Evolutionary conservation across 805 yeast genomes (phyloP).

Genomic region (Ogataea glucozyma): DNA sequence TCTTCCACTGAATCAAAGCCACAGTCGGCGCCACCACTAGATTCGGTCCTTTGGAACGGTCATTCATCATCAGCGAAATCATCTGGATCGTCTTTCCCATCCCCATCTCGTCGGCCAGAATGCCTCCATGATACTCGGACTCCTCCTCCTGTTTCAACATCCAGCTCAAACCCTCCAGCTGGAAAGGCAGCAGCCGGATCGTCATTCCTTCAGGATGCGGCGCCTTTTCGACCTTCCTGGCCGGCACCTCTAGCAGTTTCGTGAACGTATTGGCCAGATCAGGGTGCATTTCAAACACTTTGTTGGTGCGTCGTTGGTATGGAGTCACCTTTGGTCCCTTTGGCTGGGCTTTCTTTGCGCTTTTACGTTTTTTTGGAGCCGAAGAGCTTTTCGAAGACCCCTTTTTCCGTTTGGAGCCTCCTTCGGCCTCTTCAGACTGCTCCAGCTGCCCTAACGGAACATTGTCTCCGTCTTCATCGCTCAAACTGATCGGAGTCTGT

Average conservation of each 20-base stretch:
- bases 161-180: constrained; percentile 93
- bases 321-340: constrained; percentile 54
- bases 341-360: constrained; percentile 24
- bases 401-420: constrained; percentile 10
- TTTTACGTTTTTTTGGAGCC: constrained; percentile 23
- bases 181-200: constrained; percentile 80
- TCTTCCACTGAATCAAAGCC: constrained; percentile 97
- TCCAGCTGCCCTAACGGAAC: constrained; percentile 16
- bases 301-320: constrained; percentile 66
- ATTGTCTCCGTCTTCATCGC: constrained; percentile 20
- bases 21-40: constrained; percentile 97
- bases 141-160: constrained; percentile 81
- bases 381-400: constrained; percentile 21
- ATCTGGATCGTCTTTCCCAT: constrained; percentile 99
- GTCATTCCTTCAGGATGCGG: constrained; percentile 79
- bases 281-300: constrained; percentile 75
- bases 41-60: constrained; percentile 66
- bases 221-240: constrained; percentile 54
- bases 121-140: constrained; percentile 80
- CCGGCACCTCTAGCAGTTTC: constrained; percentile 49
- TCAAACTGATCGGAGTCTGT: constrained; percentile 15
- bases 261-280: constrained; percentile 73
- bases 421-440: constrained; percentile 10
- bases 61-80: constrained; percentile 79
- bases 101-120: constrained; percentile 98